A percentile compares a stretch with the other conserved stretches of the same genome.
Conservation (phyloP, 305 asterid genomes). For the Solanum aculeatissimum region DNA sequence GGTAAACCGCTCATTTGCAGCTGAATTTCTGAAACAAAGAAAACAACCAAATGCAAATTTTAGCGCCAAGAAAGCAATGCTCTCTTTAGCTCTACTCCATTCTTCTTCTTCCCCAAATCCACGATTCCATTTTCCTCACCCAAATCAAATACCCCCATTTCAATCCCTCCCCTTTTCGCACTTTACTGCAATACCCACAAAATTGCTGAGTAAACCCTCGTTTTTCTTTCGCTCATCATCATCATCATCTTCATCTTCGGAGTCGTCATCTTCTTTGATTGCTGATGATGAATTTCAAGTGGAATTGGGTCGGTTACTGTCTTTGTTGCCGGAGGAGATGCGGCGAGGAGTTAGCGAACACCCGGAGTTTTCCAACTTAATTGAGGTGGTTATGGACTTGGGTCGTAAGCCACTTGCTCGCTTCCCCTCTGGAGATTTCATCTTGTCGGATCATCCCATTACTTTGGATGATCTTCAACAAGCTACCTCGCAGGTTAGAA, state of each 20-base stretch:
- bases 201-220: neutral
- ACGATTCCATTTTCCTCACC: neutral
- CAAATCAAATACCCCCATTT: neutral
- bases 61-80: slow-evolving; percentile 55
- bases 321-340: slow-evolving; percentile 79
- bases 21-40: neutral
- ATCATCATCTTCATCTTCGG: slow-evolving; percentile 10
- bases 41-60: slow-evolving; percentile 15
- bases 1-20: neutral
- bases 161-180: slow-evolving; percentile 1
- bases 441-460: slow-evolving; percentile 56
- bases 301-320: slow-evolving; percentile 57
- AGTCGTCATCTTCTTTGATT: slow-evolving; percentile 11
- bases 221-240: slow-evolving; percentile 4
- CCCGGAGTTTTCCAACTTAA: slow-evolving; percentile 55
- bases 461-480: slow-evolving; percentile 54
- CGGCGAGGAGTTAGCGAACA: slow-evolving; percentile 59
- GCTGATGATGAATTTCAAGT: slow-evolving; percentile 50
- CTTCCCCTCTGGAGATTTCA: slow-evolving; percentile 76
- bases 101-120: slow-evolving; percentile 13
- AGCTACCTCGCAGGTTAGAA: slow-evolving; percentile 52
- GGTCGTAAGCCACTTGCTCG: slow-evolving; percentile 91
- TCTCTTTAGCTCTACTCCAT: slow-evolving; percentile 22
- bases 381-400: slow-evolving; percentile 93
- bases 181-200: neutral